Conservation (phyloP, 441 rosid genomes). For the Erodium trifolium region DNA sequence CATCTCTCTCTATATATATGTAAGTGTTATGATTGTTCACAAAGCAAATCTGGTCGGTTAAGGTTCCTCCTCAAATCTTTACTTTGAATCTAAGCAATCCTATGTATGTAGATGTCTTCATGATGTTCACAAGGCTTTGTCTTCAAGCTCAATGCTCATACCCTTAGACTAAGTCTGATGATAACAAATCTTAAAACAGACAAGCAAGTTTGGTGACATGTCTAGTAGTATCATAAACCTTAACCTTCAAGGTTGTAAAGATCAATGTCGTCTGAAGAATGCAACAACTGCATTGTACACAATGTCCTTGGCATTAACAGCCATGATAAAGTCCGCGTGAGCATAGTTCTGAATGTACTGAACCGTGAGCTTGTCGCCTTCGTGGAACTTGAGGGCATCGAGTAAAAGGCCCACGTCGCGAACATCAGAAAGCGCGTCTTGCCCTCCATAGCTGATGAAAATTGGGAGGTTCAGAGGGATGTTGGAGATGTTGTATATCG, state of each 20-base stretch:
- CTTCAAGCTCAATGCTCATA: constrained; percentile 16
- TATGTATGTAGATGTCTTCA: not conserved
- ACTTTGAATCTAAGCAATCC: constrained; percentile 51
- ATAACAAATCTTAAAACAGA: not conserved
- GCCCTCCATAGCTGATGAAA: constrained; percentile 70
- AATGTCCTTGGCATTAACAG: constrained; percentile 60
- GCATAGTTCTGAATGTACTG: constrained; percentile 58
- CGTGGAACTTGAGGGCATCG: constrained; percentile 58
- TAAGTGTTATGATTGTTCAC: constrained; percentile 24
- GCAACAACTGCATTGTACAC: constrained; percentile 50
- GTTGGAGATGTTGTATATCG: constrained; percentile 66
- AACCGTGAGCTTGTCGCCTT: constrained; percentile 44
- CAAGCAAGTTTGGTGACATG: not conserved
- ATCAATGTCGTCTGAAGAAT: constrained; percentile 41
- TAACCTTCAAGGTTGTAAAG: not conserved
- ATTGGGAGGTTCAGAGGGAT: constrained; percentile 61
- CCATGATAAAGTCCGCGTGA: constrained; percentile 91
- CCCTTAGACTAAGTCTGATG: not conserved
- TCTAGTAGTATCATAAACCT: not conserved
- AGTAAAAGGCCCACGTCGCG: constrained; percentile 50
- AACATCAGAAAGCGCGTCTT: constrained; percentile 54
- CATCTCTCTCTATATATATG: constrained; percentile 7
- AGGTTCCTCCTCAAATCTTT: constrained; percentile 35
- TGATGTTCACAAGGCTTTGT: constrained; percentile 18
- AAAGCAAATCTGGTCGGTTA: constrained; percentile 36